Evolutionary conservation across 1,284 basidiomycete species (phyloP), one percentile per base, ranked within the genome.

Genomic region (Naganishia liquefaciens): DNA sequence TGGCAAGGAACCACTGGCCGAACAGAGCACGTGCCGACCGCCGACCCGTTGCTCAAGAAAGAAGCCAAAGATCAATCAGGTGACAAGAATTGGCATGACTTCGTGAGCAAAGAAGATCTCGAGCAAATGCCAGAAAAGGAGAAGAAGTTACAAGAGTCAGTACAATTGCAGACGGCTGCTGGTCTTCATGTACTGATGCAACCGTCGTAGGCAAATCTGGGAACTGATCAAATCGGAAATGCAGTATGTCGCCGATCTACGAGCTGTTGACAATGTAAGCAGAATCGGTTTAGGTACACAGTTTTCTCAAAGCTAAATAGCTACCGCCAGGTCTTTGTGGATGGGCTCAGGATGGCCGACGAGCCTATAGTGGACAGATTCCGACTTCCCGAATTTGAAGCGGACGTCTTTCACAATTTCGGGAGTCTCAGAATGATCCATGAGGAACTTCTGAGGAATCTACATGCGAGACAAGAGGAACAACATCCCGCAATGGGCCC

Each of bases 151-250:
- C 95, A 99, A 77, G 87, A 89, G 90, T 92, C 75, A 78, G 90
- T 82, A 1, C 3, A 6, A 6, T 17, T 44, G 46, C 27, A 27
- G 23, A 11, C 11, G 13, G 10, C 10, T 19, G 9, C 30, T 21
- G 5, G 25, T 25, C 17, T 33, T 64, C 62, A 25, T 53, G 50
- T 25, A 6, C 57, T 57, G 64, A 54, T 23, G 4, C 58, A 30
- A 60, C 54, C 54, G 15, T 5, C 52, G 19, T 23, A 93, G 91
- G 47, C 86, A 90, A 70, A 94, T 98, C 54, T 95, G 94, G 73
- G 95, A 99, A 79, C 81, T 98, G 54, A 95, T 99, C 74, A 89
- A 94, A 73, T 90, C 89, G 65, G 95, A 99, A 79, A 94, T 95
- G 88, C 86, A 88, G 58, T 98, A 97, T 75, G 90, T 96, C 13